Conservation (phyloP, 2,329 filamentous ascomycete species). For the Dactylellina parvicollis region DNA sequence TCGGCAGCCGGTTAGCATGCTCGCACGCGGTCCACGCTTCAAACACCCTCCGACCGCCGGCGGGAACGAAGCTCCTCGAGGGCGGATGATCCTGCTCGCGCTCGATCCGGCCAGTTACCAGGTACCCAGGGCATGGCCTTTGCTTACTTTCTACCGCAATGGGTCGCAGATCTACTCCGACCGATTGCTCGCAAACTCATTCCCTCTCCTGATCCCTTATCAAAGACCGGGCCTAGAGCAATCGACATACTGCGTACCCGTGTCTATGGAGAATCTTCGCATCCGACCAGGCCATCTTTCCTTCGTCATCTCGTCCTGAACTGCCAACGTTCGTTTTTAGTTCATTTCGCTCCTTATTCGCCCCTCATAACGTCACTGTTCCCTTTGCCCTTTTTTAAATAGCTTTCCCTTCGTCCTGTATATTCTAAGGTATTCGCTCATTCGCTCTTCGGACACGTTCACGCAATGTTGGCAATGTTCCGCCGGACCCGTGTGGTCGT, state of each 20-base stretch:
- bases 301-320: background rate
- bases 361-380: background rate
- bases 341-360: background rate
- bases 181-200: conserved; percentile 25
- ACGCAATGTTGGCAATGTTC: conserved; percentile 25
- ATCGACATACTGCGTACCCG: no score
- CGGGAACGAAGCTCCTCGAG: no score
- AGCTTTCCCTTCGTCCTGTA: no score
- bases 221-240: no score
- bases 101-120: conserved; percentile 18
- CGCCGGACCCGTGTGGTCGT: conserved; percentile 28
- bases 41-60: background rate
- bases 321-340: background rate
- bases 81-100: background rate
- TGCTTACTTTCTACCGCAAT: background rate
- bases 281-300: background rate
- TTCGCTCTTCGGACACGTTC: background rate
- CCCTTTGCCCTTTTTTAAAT: background rate
- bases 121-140: background rate
- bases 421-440: no score
- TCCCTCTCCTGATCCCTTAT: conserved; percentile 14
- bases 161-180: conserved; percentile 10
- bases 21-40: conserved; percentile 8
- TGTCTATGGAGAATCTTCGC: no score
- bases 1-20: conserved; percentile 17